phyloP scores from a whole-genome alignment of 176 grass and related monocot species.

The Musa schizocarpa region DNA sequence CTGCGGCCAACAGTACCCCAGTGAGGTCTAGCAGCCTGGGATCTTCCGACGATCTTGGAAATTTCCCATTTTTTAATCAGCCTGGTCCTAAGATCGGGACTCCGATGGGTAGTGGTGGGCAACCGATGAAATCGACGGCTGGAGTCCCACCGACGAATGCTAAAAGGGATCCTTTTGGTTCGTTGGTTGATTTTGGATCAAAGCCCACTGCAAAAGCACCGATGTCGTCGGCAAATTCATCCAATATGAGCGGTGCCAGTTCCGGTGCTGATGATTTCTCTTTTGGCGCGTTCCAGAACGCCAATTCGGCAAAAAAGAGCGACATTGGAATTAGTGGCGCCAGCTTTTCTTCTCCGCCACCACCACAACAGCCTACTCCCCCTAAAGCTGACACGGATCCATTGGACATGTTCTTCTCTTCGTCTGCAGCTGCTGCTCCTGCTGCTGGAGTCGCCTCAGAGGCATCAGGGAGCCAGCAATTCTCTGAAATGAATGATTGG shows the following conservation, averaged over 20 bases:
- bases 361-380: conserved; percentile 17
- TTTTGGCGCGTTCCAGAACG: conserved; percentile 50
- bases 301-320: conserved; percentile 19
- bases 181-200: conserved; percentile 55
- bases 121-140: conserved; percentile 48
- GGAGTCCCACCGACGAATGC: conserved; percentile 32
- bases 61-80: conserved; percentile 11
- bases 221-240: conserved; percentile 21
- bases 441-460: conserved; percentile 13
- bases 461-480: conserved; percentile 41
- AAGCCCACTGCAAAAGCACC: conserved; percentile 40
- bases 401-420: conserved; percentile 73
- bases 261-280: conserved; percentile 17
- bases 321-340: conserved; percentile 1
- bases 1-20: conserved; percentile 14
- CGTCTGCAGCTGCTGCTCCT: conserved; percentile 33
- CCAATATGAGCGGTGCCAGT: conserved; percentile 12
- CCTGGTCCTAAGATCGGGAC: conserved; percentile 5
- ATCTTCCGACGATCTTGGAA: conserved; percentile 14
- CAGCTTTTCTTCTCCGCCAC: conserved; percentile 34
- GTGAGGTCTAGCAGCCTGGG: conserved; percentile 29
- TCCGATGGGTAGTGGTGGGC: conserved; percentile 1
- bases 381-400: conserved; percentile 39
- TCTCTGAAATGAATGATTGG: conserved; percentile 85
- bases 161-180: conserved; percentile 79